Conservation (phyloP, 73 alveolate species). For the Breviolum minutum region DNA sequence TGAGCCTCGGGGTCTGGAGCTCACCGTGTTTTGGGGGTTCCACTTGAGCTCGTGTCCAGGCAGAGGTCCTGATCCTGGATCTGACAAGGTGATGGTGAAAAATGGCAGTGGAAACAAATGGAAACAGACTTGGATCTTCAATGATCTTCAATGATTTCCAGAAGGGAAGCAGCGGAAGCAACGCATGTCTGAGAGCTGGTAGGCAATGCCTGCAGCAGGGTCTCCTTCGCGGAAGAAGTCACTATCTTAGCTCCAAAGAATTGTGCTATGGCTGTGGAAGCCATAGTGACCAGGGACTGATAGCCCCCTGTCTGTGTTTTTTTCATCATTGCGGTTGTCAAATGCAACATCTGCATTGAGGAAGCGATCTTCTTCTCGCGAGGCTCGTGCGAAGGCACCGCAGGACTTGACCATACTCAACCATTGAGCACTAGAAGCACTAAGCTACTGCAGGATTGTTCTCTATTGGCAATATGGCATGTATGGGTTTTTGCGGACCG, state of each 20-base stretch:
- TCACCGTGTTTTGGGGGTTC: neutral
- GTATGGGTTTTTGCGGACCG: neutral
- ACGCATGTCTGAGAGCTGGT: neutral
- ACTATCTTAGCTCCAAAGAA: neutral
- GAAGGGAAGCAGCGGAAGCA: no score
- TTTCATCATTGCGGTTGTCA: no score
- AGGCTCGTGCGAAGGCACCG: constrained; percentile 30
- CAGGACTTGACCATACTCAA: neutral
- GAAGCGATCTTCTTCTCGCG: constrained; percentile 58
- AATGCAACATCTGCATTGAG: neutral
- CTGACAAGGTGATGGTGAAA: neutral
- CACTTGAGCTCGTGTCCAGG: neutral
- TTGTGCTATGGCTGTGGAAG: neutral
- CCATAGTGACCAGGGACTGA: no score
- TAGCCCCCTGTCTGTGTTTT: no score
- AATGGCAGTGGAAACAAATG: neutral
- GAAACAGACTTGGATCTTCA: no score
- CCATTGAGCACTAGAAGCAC: neutral
- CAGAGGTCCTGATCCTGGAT: constrained; percentile 26
- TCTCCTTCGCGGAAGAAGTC: constrained; percentile 20
- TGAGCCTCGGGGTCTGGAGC: neutral
- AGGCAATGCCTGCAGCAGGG: constrained; percentile 36
- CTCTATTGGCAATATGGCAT: neutral
- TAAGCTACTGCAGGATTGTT: no score
- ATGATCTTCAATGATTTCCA: no score